phyloP scores from a whole-genome alignment of 768 basidiomycete species.

The Kwoniella botswanensis region DNA sequence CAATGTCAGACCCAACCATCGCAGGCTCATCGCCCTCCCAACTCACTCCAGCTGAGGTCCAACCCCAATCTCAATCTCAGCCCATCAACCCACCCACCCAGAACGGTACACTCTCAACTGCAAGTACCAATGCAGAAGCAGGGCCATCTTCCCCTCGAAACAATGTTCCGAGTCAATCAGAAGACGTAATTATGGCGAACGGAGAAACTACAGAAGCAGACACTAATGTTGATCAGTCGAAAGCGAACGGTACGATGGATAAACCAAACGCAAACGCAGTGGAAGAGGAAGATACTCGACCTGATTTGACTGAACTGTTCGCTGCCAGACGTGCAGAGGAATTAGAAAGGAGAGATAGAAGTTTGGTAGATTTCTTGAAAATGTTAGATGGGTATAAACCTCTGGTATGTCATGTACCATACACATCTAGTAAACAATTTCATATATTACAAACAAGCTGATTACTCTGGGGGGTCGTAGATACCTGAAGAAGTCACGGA shows the following conservation, averaged over 20 bases:
- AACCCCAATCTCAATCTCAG: background rate
- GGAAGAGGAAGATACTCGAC: constrained; percentile 16
- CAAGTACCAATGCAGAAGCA: constrained; percentile 17
- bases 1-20: background rate
- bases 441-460: no score
- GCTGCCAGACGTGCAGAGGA: constrained; percentile 52
- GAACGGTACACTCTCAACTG: background rate
- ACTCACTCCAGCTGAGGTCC: background rate
- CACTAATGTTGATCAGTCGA: background rate
- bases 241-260: background rate
- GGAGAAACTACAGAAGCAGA: background rate
- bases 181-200: constrained; percentile 15
- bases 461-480: constrained; percentile 60
- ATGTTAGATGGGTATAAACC: constrained; percentile 98
- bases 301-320: constrained; percentile 36
- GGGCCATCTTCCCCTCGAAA: constrained; percentile 4
- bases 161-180: background rate
- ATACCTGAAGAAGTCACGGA: constrained; percentile 98
- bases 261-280: background rate
- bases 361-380: constrained; percentile 87
- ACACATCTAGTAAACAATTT: background rate
- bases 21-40: background rate
- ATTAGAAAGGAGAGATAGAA: constrained; percentile 79
- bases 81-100: background rate
- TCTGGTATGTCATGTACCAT: constrained; percentile 64